Conservation (phyloP, 257 asterid genomes). For the Plectranthus barbatus region DNA sequence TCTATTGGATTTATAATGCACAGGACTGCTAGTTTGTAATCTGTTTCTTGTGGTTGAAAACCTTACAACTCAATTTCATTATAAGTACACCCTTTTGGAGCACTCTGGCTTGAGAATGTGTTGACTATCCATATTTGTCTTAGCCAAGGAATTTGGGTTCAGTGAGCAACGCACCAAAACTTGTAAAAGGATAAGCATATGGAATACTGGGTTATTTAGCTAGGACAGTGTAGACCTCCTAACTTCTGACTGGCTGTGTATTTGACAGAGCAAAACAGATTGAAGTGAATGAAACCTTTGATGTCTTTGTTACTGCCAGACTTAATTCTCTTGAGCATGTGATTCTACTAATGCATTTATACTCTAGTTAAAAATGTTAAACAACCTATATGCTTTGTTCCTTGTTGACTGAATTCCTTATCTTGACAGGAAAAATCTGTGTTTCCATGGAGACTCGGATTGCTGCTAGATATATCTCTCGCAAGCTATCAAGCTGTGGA, state of each 20-base stretch:
- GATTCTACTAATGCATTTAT: neutral
- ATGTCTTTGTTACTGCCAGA: neutral
- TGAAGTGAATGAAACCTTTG: neutral
- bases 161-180: neutral
- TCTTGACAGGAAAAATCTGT: slow-evolving; percentile 26
- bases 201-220: neutral
- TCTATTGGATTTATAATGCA: neutral
- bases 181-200: neutral
- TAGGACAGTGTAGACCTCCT: neutral
- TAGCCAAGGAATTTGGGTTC: neutral
- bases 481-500: slow-evolving; percentile 75
- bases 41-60: neutral
- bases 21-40: neutral
- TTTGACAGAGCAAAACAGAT: neutral
- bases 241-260: neutral
- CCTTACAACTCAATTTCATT: neutral
- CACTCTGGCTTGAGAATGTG: neutral
- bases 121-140: neutral
- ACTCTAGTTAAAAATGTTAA: neutral
- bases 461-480: slow-evolving; percentile 58
- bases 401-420: neutral
- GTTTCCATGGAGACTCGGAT: slow-evolving; percentile 60
- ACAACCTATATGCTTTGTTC: neutral
- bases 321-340: neutral
- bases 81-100: neutral